Base-by-base conservation (phyloP, 805 yeast species). In the Candida nemodendra region DNA sequence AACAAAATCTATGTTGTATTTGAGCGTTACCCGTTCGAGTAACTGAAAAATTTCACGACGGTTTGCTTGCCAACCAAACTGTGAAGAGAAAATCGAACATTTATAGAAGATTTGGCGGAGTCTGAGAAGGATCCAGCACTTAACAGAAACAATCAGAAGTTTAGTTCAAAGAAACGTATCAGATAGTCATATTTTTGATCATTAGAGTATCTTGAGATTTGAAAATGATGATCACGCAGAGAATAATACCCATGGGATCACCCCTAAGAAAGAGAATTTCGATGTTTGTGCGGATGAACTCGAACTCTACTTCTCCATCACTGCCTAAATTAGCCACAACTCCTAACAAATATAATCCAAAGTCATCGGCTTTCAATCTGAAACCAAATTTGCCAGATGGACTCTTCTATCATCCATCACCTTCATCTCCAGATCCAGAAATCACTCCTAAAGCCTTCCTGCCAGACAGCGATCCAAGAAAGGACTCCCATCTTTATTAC, bases 361-460 rank as follows among this genome's bases (percentile, higher is more conserved):
- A 57, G 43, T 60, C 66, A 2, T 61, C 66, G 14, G 68, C 61
- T 6, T 64, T 61, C 50, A 64, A 64, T 36, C 28, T 62, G 19
- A 62, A 53, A 34, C 66, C 65, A 18, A 37, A 37, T 9, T 43
- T 62, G 19, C 67, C 68, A 11, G 44, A 51, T 9, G 69, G 69
- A 2, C 33, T 64, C 8, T 61, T 48, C 38, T 59, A 48, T 38
- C 64, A 62, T 35, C 69, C 69, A 23, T 56, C 69, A 11, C 69
- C 68, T 24, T 56, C 68, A 1, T 48, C 61, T 4, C 45, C 52
- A 27, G 51, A 53, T 18, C 62, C 65, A 6, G 51, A 51, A 33
- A 42, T 56, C 11, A 64, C 67, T 3, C 69, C 69, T 21, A 57
- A 54, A 39, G 59, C 61, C 2, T 62, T 64, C 30, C 39, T 64